phyloP scores from a whole-genome alignment of 805 yeast genomes.

The Candida ficus region DNA sequence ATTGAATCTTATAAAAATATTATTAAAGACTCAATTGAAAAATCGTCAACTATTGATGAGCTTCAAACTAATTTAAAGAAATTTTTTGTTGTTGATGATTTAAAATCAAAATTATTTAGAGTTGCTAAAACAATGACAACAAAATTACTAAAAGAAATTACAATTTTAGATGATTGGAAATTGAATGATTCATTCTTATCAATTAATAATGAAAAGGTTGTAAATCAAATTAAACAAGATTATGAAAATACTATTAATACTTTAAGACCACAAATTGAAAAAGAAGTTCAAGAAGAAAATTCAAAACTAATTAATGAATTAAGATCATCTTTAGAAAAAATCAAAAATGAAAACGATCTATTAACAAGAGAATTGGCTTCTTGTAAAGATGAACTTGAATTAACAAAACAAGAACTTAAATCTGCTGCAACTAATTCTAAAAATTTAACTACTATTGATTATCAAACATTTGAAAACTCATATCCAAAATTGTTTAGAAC shows the following conservation, averaged over 20 bases:
- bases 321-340: not conserved
- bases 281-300: slow-evolving; percentile 1
- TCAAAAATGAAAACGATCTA: not conserved
- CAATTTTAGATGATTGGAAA: slow-evolving; percentile 1
- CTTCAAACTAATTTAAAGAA: not conserved
- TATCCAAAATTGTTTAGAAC: slow-evolving; percentile 6
- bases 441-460: slow-evolving; percentile 1
- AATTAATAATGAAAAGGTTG: slow-evolving; percentile 5
- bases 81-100: slow-evolving; percentile 1
- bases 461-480: slow-evolving; percentile 6
- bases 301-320: not conserved
- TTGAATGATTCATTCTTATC: slow-evolving; percentile 8
- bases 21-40: not conserved
- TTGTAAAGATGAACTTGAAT: not conserved
- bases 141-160: slow-evolving; percentile 6
- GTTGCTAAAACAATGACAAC: slow-evolving; percentile 7
- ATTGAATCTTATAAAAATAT: slow-evolving; percentile 1
- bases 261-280: slow-evolving; percentile 3
- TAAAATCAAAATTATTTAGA: slow-evolving; percentile 4
- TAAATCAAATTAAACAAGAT: not conserved
- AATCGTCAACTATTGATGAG: slow-evolving; percentile 1
- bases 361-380: not conserved
- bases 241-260: slow-evolving; percentile 1
- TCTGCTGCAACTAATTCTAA: not conserved
- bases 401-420: not conserved